Base-by-base conservation (phyloP, 257 asterid genomes). In the Ocimum tenuiflorum region DNA sequence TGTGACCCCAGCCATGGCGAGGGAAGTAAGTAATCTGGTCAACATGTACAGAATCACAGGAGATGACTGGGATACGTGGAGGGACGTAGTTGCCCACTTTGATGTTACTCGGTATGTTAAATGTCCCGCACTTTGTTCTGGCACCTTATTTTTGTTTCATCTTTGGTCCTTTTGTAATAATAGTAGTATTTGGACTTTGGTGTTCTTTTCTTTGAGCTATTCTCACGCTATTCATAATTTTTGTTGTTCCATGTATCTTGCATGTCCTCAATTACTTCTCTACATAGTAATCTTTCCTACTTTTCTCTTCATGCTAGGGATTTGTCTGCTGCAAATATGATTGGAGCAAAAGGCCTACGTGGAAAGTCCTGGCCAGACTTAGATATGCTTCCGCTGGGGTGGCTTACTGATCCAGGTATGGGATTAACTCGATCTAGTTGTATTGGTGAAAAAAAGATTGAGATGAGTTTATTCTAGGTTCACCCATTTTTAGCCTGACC, bases 331-430 rank as follows among this genome's bases (percentile, higher is more conserved):
- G 90, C 96, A 61, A 69, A 72, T 45, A 73, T 88, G 96, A 76
- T 76, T 54, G 99, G 99, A 29, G 91, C 90, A 1, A 73, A 79
- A 75, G 95, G 97, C 31, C 76, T 86, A 75, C 71, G 47, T 12
- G 99, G 97, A 71, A 94, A 78, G 63, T 94, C 97, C 10, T 94
- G 99, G 99, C 99, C 97, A 0, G 99, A 94, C 85, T 86, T 86
- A 48, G 99, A 94, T 78, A 94, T 90, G 97, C 88, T 94, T 61
- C 99, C 99, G 3, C 71, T 94, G 14, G 99, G 99, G 51, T 88
- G 94, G 96, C 94, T 94, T 68, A 80, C 96, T 19, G 79, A 80
- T 77, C 76, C 79, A 79, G 95, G 94, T 92, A 59, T 63, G 10
- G 7, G 60, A 39, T 47, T 47, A n/a, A 41, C 24, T 17, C 14